phyloP scores from a whole-genome alignment of 495 filamentous ascomycete genomes.

The Penicillium daleae region DNA sequence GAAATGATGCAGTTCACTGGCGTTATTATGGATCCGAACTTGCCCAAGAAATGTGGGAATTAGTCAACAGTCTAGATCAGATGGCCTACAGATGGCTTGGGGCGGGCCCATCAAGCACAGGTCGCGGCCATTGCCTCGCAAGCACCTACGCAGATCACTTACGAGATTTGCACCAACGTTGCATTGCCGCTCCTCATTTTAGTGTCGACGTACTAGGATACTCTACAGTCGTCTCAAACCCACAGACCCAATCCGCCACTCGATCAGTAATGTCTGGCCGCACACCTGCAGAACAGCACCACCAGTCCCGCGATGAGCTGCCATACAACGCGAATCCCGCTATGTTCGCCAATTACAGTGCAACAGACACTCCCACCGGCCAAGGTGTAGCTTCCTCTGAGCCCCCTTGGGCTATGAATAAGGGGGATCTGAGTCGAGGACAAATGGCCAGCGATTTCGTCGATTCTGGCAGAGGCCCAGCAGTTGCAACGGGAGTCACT shows the following conservation, averaged over 20 bases:
- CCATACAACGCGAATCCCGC: neutral
- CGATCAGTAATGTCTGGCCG: neutral
- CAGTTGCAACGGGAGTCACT: neutral
- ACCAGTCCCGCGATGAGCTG: neutral
- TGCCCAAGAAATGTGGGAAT: neutral
- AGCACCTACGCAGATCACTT: constrained; percentile 12
- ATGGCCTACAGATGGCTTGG: neutral
- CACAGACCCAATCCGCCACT: neutral
- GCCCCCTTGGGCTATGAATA: neutral
- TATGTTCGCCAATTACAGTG: neutral
- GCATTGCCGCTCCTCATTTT: constrained; percentile 6
- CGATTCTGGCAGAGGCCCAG: neutral
- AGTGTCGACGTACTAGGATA: constrained; percentile 13
- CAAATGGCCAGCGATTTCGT: neutral
- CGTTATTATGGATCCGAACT: constrained; percentile 12
- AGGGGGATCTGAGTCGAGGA: neutral
- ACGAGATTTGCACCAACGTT: constrained; percentile 11
- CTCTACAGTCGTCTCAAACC: constrained; percentile 2
- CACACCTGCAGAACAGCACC: neutral
- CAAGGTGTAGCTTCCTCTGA: neutral
- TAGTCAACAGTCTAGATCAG: neutral
- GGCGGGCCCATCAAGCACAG: neutral
- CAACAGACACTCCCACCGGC: neutral
- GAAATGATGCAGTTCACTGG: constrained; percentile 8
- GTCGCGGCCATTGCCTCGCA: neutral